phyloP scores from a whole-genome alignment of 2,329 filamentous ascomycete genomes.

The Metarhizium robertsii region DNA sequence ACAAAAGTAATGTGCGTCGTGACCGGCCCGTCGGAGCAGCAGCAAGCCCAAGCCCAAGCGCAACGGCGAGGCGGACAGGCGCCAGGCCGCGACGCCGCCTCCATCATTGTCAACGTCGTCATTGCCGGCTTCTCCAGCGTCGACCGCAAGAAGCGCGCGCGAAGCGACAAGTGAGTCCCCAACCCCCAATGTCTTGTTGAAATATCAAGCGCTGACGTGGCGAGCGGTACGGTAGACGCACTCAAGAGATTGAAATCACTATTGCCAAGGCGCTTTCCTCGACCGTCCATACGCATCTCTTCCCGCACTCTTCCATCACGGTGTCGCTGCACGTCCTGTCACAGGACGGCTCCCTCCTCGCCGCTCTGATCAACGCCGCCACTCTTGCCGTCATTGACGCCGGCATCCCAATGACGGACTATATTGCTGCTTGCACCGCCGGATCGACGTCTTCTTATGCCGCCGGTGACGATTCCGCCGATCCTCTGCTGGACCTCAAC shows the following conservation, averaged over 20 bases:
- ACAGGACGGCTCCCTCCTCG: conserved; percentile 82
- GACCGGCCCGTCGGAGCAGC: conserved; percentile 67
- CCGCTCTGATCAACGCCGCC: conserved; percentile 81
- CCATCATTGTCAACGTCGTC: conserved; percentile 72
- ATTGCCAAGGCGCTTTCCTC: conserved; percentile 68
- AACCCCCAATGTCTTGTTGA: too few species aligned
- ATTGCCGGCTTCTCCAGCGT: conserved; percentile 83
- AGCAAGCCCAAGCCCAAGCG: conserved; percentile 45
- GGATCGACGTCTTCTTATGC: conserved; percentile 65
- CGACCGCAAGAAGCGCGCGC: conserved; percentile 67
- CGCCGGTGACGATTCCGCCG: conserved; percentile 56
- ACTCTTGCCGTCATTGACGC: conserved; percentile 91
- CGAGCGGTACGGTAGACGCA: conserved; percentile 45
- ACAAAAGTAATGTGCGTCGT: conserved; percentile 95
- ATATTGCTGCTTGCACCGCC: conserved; percentile 79
- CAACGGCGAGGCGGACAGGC: conserved; percentile 27
- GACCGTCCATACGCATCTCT: conserved; percentile 77
- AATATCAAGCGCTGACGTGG: background rate
- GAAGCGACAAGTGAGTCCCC: conserved; percentile 63
- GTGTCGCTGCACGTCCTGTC: conserved; percentile 81
- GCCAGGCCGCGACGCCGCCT: conserved; percentile 36
- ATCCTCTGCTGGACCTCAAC: conserved; percentile 75
- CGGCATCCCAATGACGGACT: conserved; percentile 90
- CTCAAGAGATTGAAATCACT: conserved; percentile 70
- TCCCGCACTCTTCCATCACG: conserved; percentile 76